Conservation (phyloP, 2,329 filamentous ascomycete genomes). For the Claviceps africana region DNA sequence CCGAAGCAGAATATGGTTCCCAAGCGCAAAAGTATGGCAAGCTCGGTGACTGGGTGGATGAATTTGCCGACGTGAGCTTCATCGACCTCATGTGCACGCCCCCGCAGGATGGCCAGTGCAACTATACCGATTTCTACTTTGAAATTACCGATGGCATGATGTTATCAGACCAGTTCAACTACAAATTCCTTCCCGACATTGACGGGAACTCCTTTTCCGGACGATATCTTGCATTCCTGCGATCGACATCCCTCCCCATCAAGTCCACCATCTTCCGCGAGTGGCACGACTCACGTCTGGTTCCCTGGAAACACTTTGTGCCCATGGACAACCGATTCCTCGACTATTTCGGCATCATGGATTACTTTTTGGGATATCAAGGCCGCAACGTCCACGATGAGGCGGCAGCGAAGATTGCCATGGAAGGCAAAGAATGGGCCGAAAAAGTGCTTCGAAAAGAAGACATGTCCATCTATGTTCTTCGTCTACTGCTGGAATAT, state of each 20-base stretch:
- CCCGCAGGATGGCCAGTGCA: slow-evolving; percentile 23
- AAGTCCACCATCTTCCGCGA: slow-evolving; percentile 68
- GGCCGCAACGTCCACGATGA: slow-evolving; percentile 36
- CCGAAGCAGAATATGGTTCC: slow-evolving; percentile 32
- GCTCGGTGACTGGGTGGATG: slow-evolving; percentile 35
- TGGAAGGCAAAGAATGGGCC: slow-evolving; percentile 53
- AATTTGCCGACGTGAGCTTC: slow-evolving; percentile 37
- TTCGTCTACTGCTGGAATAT: slow-evolving; percentile 51
- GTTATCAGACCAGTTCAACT: slow-evolving; percentile 39
- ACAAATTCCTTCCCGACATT: slow-evolving; percentile 62
- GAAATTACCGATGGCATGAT: slow-evolving; percentile 23
- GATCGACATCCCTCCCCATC: slow-evolving; percentile 55
- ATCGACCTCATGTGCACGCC: slow-evolving; percentile 39
- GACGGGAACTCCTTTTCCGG: slow-evolving; percentile 63
- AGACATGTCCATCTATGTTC: slow-evolving; percentile 60
- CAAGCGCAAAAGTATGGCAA: slow-evolving; percentile 28
- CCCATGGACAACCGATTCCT: slow-evolving; percentile 63
- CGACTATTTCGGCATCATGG: slow-evolving; percentile 59
- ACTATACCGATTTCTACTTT: slow-evolving; percentile 35
- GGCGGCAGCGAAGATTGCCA: slow-evolving; percentile 49
- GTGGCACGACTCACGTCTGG: slow-evolving; percentile 63
- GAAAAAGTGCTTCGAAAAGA: slow-evolving; percentile 52
- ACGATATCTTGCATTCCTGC: slow-evolving; percentile 54
- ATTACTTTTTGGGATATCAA: slow-evolving; percentile 55
- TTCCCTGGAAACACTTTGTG: slow-evolving; percentile 70